Percentiles rank a stretch among this genome's conserved stretches.
phyloP scores from a whole-genome alignment of 371 early-diverging fungal genomes.

The Spraguea lophii region DNA sequence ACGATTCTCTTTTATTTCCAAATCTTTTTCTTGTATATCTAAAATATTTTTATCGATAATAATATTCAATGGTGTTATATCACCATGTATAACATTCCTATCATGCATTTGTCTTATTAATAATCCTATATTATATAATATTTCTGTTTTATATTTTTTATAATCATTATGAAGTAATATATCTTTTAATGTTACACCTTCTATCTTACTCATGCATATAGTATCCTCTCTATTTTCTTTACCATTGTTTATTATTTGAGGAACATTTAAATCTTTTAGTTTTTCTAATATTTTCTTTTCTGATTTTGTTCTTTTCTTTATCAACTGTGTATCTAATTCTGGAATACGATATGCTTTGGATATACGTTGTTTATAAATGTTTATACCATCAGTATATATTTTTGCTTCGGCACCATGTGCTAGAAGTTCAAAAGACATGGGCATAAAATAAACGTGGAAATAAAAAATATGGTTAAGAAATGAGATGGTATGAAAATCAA shows the following conservation, averaged over 20 bases:
- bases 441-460: no score
- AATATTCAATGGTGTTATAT: conserved; percentile 89
- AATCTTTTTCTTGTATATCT: no score
- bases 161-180: background rate
- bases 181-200: conserved; percentile 25
- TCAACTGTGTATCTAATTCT: conserved; percentile 34
- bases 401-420: conserved; percentile 42
- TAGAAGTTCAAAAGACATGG: no score
- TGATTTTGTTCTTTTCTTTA: conserved; percentile 25
- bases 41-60: no score
- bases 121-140: conserved; percentile 12
- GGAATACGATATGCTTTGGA: conserved; percentile 35
- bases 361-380: conserved; percentile 32
- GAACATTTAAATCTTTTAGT: background rate
- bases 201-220: conserved; percentile 36
- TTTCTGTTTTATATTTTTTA: background rate
- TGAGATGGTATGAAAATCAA: no score
- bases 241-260: background rate
- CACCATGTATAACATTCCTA: conserved; percentile 73
- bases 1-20: conserved; percentile 53
- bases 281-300: conserved; percentile 32
- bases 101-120: conserved; percentile 59
- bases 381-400: conserved; percentile 13
- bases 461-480: no score
- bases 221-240: conserved; percentile 2